Percentiles rank a stretch among this genome's conserved stretches.
These are phyloP conservation scores for Chlorophyllum brunneum DNA, from an alignment of 768 basidiomycete species.

Conservation along the genomic window DNA sequence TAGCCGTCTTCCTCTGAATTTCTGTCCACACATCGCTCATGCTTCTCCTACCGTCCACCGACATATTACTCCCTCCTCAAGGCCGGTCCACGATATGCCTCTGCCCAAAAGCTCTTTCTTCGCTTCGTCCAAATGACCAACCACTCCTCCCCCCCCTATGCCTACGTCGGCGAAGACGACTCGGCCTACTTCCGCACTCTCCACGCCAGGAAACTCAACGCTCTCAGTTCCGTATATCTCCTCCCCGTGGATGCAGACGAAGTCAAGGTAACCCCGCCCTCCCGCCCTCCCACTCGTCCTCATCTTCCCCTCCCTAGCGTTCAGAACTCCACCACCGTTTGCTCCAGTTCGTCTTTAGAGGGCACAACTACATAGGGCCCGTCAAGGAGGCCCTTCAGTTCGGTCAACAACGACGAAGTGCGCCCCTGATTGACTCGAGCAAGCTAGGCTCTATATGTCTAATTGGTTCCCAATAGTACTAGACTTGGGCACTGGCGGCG, in stretches of 20 bases:
- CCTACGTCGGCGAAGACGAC: slow-evolving; percentile 36
- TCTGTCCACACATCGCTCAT: slow-evolving; percentile 1
- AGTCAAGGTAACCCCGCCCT: slow-evolving; percentile 40
- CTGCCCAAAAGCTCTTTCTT: slow-evolving; percentile 1
- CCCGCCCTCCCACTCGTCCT: slow-evolving; percentile 4
- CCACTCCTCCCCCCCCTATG: not conserved
- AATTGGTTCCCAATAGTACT: slow-evolving; percentile 35
- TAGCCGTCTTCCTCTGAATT: not conserved
- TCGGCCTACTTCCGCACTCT: slow-evolving; percentile 44
- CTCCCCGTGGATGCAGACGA: slow-evolving; percentile 68
- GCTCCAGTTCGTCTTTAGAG: slow-evolving; percentile 61
- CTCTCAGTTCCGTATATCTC: slow-evolving; percentile 52
- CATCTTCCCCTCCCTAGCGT: slow-evolving; percentile 35
- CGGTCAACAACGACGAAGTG: slow-evolving; percentile 42
- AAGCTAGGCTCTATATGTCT: not conserved
- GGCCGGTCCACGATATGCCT: slow-evolving; percentile 2
- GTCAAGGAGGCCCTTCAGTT: slow-evolving; percentile 52
- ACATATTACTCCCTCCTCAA: slow-evolving; percentile 3
- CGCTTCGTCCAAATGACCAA: not conserved
- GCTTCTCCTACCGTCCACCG: not conserved
- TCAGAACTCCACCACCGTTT: slow-evolving; percentile 60
- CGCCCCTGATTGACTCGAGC: slow-evolving; percentile 12
- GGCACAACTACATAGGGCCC: slow-evolving; percentile 65
- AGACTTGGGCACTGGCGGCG: slow-evolving; percentile 68
- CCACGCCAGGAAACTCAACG: slow-evolving; percentile 52